Base-by-base conservation (phyloP, 495 filamentous ascomycete species). In the Penicillium tannophilum region DNA sequence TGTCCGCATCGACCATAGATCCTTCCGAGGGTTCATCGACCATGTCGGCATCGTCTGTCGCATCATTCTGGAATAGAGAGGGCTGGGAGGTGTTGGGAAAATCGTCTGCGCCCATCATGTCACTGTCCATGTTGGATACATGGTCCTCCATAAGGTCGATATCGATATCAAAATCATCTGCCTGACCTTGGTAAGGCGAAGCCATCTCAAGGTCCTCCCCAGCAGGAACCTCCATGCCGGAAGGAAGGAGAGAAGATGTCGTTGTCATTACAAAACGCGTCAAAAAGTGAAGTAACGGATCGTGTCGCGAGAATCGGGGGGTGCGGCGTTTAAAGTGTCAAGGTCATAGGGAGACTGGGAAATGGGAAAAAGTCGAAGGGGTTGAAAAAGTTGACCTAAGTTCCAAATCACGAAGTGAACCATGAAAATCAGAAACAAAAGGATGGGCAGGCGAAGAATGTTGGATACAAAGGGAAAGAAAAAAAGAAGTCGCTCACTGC, bases 141-240 rank as follows among this genome's bases (percentile, higher is more conserved):
- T 82, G 75, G 10, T 79, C 82, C 54, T 81, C 76, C 66, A 83
- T 82, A 17, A 88, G 74, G 66, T 92, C 88, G 61, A 91, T 77
- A 61, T 91, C 88, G 62, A 91, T 88, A 55, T 91, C 89, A 54
- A 90, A 88, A 60, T 90, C 86, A 65, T 90, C 87, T 43, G 78
- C 82, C 42, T 75, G 72, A 2, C 72, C 77, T 16, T 72, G 67
- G 41, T 78, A 78, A 28, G 77, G 77, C 43, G 78, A 79, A 17
- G 74, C 79, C 70, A 83, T 78, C 56, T 82, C 83, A 84, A 88
- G 74, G 51, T 80, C 76, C 47, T 79, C 76, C 28, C 66, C 54
- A 20, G 55, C 52, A n/a, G 75, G 72, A n/a, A 71, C 64, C 45
- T 79, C 76, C 76, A 79, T 80, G 33, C 64, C 59, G 45, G 72